These are phyloP conservation scores for Pseudonitzschia pungens DNA, from an alignment of 108 stramenopile genomes.

Conservation along the genomic window DNA sequence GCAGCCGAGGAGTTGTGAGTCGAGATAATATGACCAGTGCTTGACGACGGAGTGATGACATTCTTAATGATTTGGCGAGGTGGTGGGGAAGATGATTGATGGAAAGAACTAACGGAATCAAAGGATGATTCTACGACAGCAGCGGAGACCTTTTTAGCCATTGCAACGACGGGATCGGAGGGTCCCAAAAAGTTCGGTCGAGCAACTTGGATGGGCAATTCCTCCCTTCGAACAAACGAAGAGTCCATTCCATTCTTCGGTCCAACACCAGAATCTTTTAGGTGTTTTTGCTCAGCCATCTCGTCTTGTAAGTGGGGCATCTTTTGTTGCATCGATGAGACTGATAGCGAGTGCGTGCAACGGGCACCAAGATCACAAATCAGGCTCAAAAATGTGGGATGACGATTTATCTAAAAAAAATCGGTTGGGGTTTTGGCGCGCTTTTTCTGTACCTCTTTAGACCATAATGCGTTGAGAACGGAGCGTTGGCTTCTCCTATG, in stretches of 20 bases:
- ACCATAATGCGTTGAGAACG: no score
- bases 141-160: conserved; percentile 11
- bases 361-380: no score
- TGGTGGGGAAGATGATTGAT: not conserved
- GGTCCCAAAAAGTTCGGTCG: conserved; percentile 5
- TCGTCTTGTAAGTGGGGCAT: conserved; percentile 1
- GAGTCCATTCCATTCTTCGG: not conserved
- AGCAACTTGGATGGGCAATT: conserved; percentile 16
- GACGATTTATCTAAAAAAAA: no score
- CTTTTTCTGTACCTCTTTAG: no score
- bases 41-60: conserved; percentile 10
- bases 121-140: not conserved
- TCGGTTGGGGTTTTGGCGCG: no score
- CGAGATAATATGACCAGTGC: not conserved
- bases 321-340: not conserved
- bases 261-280: not conserved
- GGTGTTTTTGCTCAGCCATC: not conserved
- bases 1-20: not conserved
- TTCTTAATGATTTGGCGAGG: not conserved
- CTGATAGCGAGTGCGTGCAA: not conserved
- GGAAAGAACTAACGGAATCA: not conserved
- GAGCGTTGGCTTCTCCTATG: no score
- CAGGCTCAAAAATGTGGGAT: no score
- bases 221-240: not conserved
- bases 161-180: conserved; percentile 17